Evolutionary conservation across 352 stramenopile genomes (phyloP).

Genomic region (Globisporangium middletonii): DNA sequence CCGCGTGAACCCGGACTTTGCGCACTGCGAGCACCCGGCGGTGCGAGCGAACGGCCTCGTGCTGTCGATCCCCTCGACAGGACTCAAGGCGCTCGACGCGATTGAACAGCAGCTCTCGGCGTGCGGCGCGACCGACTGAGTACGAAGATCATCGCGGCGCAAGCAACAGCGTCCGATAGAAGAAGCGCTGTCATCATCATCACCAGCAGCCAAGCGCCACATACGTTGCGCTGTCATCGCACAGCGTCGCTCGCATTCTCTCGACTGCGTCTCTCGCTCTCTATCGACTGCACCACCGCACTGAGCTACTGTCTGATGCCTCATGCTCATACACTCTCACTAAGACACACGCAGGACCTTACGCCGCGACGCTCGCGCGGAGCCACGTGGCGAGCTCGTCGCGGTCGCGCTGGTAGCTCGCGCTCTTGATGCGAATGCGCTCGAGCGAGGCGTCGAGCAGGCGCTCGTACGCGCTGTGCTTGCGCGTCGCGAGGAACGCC

Average conservation of each 20-base stretch:
- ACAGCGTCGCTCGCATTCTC: no score
- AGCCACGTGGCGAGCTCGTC: slow-evolving; percentile 59
- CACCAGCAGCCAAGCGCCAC: not conserved
- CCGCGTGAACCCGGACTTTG: slow-evolving; percentile 70
- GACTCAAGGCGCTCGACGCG: slow-evolving; percentile 43
- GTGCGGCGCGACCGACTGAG: no score
- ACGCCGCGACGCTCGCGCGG: not conserved
- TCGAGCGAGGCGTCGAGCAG: slow-evolving; percentile 54
- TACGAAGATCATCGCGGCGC: no score
- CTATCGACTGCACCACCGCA: no score
- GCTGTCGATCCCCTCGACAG: slow-evolving; percentile 41
- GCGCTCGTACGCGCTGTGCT: slow-evolving; percentile 52
- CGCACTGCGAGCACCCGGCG: slow-evolving; percentile 43
- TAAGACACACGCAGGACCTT: no score
- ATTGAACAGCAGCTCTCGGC: slow-evolving; percentile 29
- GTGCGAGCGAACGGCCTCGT: slow-evolving; percentile 38
- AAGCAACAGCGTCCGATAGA: no score
- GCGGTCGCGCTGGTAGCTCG: slow-evolving; percentile 38
- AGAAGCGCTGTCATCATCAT: no score
- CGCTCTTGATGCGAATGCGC: slow-evolving; percentile 46
- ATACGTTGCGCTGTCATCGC: no score
- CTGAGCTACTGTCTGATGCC: no score
- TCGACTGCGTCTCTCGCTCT: no score
- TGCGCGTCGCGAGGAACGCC: slow-evolving; percentile 40
- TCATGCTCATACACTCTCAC: no score